Evolutionary conservation across 805 yeast species (phyloP).

Genomic region (Wickerhamomyces mucosus): DNA sequence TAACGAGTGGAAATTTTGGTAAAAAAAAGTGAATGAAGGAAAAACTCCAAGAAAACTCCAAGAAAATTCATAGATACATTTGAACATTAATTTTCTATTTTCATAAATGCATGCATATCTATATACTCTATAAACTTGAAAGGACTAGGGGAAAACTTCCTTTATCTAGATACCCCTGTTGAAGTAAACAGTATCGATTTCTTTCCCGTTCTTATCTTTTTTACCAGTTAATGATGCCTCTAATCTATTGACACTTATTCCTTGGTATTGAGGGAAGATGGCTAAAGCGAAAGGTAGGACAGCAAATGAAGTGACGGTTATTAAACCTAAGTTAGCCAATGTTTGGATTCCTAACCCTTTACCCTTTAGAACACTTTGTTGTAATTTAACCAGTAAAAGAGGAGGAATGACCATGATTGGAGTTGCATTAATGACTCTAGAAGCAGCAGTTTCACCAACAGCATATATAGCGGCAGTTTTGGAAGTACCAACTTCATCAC

Average conservation of each 20-base stretch:
- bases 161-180: conserved; percentile 83
- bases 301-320: conserved; percentile 74
- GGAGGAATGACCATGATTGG: conserved; percentile 98
- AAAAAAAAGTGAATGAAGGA: conserved; percentile 7
- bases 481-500: conserved; percentile 62
- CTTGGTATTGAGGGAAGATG: conserved; percentile 85
- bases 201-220: conserved; percentile 52
- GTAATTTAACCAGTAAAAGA: conserved; percentile 66
- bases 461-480: conserved; percentile 85
- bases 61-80: too few species aligned
- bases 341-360: conserved; percentile 59
- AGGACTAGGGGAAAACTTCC: too few species aligned
- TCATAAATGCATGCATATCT: too few species aligned
- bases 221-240: conserved; percentile 57
- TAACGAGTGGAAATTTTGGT: conserved; percentile 57
- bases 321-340: conserved; percentile 72
- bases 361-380: conserved; percentile 58
- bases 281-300: conserved; percentile 94
- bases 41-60: too few species aligned
- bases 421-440: conserved; percentile 91
- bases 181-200: conserved; percentile 59
- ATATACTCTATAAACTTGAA: too few species aligned
- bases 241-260: conserved; percentile 44
- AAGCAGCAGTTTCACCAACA: conserved; percentile 94
- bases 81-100: too few species aligned